Evolutionary conservation across 2,329 filamentous ascomycete species (phyloP).

Genomic region (Lomentospora prolificans): DNA sequence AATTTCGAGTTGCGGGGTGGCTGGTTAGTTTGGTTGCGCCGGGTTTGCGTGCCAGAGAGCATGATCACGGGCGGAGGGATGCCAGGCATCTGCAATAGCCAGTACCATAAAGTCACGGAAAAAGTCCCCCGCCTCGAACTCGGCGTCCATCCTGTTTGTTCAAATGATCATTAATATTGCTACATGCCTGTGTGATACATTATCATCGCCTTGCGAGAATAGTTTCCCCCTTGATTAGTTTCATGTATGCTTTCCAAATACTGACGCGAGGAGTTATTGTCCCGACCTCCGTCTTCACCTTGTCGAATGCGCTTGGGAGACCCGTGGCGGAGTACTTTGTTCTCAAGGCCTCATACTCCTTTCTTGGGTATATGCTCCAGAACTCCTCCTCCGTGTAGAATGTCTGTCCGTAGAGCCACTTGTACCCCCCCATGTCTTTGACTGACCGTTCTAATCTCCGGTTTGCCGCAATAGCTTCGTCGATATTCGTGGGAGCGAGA

Average conservation of each 20-base stretch:
- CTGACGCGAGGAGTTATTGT: background rate
- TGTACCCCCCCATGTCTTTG: constrained; percentile 51
- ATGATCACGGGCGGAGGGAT: too few species aligned
- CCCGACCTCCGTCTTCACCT: constrained; percentile 40
- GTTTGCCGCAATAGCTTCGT: constrained; percentile 43
- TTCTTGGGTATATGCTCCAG: constrained; percentile 52
- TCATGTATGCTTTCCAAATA: background rate
- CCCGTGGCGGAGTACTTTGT: constrained; percentile 47
- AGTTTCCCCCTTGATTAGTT: background rate
- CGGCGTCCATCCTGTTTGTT: too few species aligned
- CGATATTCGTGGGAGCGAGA: constrained; percentile 27
- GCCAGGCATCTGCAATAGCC: too few species aligned
- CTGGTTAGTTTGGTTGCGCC: too few species aligned
- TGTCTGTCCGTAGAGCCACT: constrained; percentile 61
- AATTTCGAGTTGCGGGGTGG: too few species aligned
- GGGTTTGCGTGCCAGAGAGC: too few species aligned
- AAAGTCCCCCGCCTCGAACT: too few species aligned
- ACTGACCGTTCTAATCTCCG: constrained; percentile 51
- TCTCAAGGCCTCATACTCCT: constrained; percentile 50
- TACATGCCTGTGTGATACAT: too few species aligned
- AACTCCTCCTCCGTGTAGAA: constrained; percentile 62
- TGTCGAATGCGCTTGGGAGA: constrained; percentile 57
- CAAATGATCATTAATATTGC: too few species aligned
- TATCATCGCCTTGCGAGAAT: background rate
- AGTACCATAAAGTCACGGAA: too few species aligned